These are phyloP conservation scores for Paecilomyces fulvus DNA, from an alignment of 2,329 filamentous ascomycete genomes.

Conservation along the genomic window DNA sequence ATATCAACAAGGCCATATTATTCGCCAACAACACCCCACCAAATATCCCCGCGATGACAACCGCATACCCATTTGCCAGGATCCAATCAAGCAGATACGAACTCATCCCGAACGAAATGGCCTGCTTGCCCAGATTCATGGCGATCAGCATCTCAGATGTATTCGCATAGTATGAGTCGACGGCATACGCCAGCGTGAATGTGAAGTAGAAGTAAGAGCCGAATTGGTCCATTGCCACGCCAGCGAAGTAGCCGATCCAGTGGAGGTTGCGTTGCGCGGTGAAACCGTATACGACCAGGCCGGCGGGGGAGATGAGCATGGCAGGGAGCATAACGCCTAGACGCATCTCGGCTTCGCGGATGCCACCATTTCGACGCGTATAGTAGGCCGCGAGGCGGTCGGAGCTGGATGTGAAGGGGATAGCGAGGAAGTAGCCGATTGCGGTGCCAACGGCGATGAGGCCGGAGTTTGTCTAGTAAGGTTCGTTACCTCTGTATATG, in stretches of 20 bases:
- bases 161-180: conserved; percentile 51
- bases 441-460: conserved; percentile 36
- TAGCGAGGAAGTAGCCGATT: conserved; percentile 30
- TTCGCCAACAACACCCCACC: conserved; percentile 42
- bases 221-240: conserved; percentile 43
- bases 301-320: conserved; percentile 22
- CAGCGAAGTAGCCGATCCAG: conserved; percentile 40
- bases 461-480: conserved; percentile 32
- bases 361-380: conserved; percentile 29
- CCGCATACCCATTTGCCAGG: conserved; percentile 39
- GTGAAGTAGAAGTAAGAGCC: conserved; percentile 48
- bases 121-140: conserved; percentile 51
- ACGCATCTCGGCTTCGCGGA: conserved; percentile 36
- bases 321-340: conserved; percentile 25
- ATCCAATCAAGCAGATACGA: conserved; percentile 46
- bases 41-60: conserved; percentile 46
- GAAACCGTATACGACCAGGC: conserved; percentile 24
- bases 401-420: conserved; percentile 38
- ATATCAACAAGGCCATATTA: conserved; percentile 41
- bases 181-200: conserved; percentile 53
- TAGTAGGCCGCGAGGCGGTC: conserved; percentile 30
- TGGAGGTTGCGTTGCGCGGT: conserved; percentile 23
- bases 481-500: neutral
- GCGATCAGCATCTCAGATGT: conserved; percentile 56
- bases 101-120: conserved; percentile 47